A percentile compares a stretch with the other conserved stretches of the same genome.
These are phyloP conservation scores for Annulohypoxylon maeteangense DNA, from an alignment of 495 filamentous ascomycete species.

Conservation along the genomic window DNA sequence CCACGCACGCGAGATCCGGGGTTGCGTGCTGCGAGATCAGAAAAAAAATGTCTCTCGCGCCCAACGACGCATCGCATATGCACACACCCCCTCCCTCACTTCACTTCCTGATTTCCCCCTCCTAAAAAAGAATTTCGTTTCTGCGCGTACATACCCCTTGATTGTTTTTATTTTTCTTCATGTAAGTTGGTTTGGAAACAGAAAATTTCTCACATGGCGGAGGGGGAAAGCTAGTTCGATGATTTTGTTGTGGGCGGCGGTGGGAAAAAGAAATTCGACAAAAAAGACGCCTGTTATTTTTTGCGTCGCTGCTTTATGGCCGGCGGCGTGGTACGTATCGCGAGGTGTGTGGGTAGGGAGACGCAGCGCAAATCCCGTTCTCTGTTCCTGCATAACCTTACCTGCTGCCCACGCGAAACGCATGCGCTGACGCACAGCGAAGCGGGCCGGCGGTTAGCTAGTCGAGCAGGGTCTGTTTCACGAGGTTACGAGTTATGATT, in stretches of 20 bases:
- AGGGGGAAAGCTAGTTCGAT: conserved; percentile 35
- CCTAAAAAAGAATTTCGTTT: neutral
- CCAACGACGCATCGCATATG: conserved; percentile 43
- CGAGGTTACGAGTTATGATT: conserved; percentile 59
- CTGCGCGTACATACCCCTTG: conserved; percentile 46
- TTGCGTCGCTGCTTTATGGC: conserved; percentile 47
- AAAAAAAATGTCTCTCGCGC: conserved; percentile 11
- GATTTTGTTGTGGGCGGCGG: conserved; percentile 34
- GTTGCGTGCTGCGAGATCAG: neutral
- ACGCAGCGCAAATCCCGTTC: conserved; percentile 25
- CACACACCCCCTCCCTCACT: conserved; percentile 45
- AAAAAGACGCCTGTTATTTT: conserved; percentile 32
- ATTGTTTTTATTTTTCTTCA: neutral
- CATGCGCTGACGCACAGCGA: conserved; percentile 45
- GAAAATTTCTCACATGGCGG: conserved; percentile 7
- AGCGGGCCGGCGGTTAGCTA: conserved; percentile 37
- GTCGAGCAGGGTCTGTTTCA: conserved; percentile 50
- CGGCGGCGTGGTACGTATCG: conserved; percentile 40
- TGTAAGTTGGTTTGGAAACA: conserved; percentile 20
- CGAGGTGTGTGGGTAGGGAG: conserved; percentile 40
- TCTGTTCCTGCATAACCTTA: conserved; percentile 47
- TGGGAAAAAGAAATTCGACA: conserved; percentile 15
- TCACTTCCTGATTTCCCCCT: conserved; percentile 30
- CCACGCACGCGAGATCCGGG: neutral
- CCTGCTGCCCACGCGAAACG: conserved; percentile 35